A percentile compares a stretch with the other conserved stretches of the same genome.
Conservation (phyloP, 345 rosid species). For the Balakata baccata region DNA sequence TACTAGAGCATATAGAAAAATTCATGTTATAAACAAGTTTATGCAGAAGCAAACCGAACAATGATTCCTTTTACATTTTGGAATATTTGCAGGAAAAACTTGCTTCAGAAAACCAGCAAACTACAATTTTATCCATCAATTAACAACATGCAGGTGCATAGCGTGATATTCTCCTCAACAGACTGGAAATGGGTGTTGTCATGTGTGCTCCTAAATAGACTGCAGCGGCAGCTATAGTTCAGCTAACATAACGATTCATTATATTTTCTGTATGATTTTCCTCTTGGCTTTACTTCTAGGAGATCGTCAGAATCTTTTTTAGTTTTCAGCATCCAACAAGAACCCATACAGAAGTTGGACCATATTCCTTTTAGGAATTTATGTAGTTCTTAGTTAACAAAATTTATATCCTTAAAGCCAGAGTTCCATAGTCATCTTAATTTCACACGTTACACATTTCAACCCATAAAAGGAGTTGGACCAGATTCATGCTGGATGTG, state of each 20-base stretch:
- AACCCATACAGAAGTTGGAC: not conserved
- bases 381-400: not conserved
- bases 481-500: too few relatives aligned
- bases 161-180: not conserved
- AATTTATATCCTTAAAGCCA: not conserved
- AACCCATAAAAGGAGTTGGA: too few relatives aligned
- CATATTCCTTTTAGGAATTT: not conserved
- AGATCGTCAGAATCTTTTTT: not conserved
- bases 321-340: not conserved
- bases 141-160: not conserved
- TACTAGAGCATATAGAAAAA: not conserved
- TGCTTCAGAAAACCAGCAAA: not conserved
- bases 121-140: not conserved
- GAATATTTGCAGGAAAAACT: too few relatives aligned
- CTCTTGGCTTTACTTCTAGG: not conserved
- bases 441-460: too few relatives aligned
- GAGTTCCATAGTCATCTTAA: not conserved
- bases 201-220: not conserved
- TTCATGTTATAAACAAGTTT: not conserved
- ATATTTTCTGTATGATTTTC: not conserved
- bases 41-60: not conserved
- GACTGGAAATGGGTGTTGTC: not conserved
- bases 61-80: not conserved
- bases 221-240: not conserved
- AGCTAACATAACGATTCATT: not conserved